Evolutionary conservation across 2,329 filamentous ascomycete species (phyloP).

Genomic region (Exophiala viscosa): DNA sequence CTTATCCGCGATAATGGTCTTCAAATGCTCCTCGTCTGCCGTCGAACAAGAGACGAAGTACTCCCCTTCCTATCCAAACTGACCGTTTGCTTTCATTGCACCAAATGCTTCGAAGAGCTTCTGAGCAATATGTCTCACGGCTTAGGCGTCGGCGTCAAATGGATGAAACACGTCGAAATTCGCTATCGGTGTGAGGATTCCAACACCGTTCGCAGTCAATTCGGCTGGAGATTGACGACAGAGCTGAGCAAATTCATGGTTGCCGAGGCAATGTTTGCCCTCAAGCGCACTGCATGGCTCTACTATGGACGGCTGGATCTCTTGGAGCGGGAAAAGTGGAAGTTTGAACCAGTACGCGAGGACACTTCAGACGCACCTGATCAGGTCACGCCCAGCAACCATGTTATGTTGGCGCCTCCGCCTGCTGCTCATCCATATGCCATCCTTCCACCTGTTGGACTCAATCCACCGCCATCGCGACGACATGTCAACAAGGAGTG

Average conservation of each 20-base stretch:
- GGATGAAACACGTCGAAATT: constrained; percentile 19
- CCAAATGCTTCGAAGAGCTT: constrained; percentile 13
- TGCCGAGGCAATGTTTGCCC: constrained; percentile 2
- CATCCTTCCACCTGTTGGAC: too few species aligned
- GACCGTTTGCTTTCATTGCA: constrained; percentile 17
- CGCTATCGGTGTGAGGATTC: not conserved
- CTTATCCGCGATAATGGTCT: constrained; percentile 19
- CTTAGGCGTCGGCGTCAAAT: constrained; percentile 19
- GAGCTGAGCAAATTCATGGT: constrained; percentile 6
- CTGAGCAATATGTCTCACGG: constrained; percentile 16
- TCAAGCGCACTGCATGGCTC: constrained; percentile 6
- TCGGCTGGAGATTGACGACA: not conserved
- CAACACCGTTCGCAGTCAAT: not conserved
- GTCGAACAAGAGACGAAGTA: constrained; percentile 6
- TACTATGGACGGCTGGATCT: constrained; percentile 16
- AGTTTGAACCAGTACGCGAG: not conserved
- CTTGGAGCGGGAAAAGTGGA: constrained; percentile 12
- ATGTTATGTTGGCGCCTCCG: too few species aligned
- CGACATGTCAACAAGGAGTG: not conserved
- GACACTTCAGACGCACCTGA: too few species aligned
- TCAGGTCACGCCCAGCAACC: too few species aligned
- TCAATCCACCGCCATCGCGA: not conserved
- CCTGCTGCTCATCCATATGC: too few species aligned
- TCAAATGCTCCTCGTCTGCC: constrained; percentile 13
- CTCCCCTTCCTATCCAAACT: constrained; percentile 4